These are phyloP conservation scores for Paecilomyces formosus DNA, from an alignment of 2,329 filamentous ascomycete genomes.

Conservation along the genomic window DNA sequence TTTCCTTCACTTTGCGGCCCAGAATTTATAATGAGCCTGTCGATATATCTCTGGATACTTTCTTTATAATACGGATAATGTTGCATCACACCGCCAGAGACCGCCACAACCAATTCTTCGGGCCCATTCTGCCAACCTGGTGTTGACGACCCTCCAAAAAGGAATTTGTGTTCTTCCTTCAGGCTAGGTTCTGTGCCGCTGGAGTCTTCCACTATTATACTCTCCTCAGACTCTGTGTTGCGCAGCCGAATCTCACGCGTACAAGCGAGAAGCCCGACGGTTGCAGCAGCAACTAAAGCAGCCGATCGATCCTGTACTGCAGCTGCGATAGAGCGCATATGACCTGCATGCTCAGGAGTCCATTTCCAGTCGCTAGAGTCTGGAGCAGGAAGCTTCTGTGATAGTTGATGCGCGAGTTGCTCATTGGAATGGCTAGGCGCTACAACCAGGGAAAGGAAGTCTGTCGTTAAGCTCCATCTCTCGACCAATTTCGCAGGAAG, in stretches of 20 bases:
- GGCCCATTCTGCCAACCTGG: constrained; percentile 25
- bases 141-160: too few relatives aligned
- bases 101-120: constrained; percentile 63
- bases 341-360: constrained; percentile 52
- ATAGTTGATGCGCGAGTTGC: constrained; percentile 35
- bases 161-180: too few relatives aligned
- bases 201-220: not conserved
- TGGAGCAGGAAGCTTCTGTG: constrained; percentile 43
- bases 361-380: constrained; percentile 45
- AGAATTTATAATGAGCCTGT: constrained; percentile 39
- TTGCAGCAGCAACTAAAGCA: constrained; percentile 62
- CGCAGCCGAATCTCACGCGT: constrained; percentile 53
- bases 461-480: constrained; percentile 57
- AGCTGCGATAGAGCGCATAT: constrained; percentile 57
- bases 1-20: constrained; percentile 38
- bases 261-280: constrained; percentile 58
- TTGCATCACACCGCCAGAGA: constrained; percentile 69
- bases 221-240: constrained; percentile 12
- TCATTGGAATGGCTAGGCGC: constrained; percentile 43
- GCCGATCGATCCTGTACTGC: constrained; percentile 63
- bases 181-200: too few relatives aligned
- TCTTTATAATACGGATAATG: constrained; percentile 64
- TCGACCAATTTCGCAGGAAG: constrained; percentile 49
- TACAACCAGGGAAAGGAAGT: constrained; percentile 61
- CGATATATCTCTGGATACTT: constrained; percentile 62